phyloP scores from a whole-genome alignment of 441 rosid species.

The Populus trichocarpa region DNA sequence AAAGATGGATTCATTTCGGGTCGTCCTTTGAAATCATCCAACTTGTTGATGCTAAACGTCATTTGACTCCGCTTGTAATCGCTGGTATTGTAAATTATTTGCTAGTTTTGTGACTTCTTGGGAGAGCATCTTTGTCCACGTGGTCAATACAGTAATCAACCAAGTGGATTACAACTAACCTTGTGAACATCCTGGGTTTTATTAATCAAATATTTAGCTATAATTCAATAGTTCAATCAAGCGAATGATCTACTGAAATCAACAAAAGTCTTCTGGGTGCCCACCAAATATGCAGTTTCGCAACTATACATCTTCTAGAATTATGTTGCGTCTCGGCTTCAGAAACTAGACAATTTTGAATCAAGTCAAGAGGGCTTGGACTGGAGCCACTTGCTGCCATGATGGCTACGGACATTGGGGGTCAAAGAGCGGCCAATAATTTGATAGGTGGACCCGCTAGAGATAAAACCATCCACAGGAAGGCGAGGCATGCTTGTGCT shows the following conservation, averaged over 20 bases:
- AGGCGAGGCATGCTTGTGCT: no score
- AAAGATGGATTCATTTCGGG: not conserved
- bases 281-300: not conserved
- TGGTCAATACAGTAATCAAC: not conserved
- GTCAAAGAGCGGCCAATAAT: not conserved
- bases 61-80: slow-evolving; percentile 12
- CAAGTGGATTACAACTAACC: slow-evolving; percentile 31
- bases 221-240: not conserved
- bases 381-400: slow-evolving; percentile 2
- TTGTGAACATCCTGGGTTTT: not conserved
- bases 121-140: not conserved
- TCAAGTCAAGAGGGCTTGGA: slow-evolving; percentile 1
- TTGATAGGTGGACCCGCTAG: not conserved
- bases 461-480: no score
- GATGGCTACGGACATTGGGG: not conserved
- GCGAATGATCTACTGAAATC: slow-evolving; percentile 6
- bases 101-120: not conserved
- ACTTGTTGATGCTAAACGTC: not conserved
- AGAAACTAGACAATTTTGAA: not conserved
- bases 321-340: slow-evolving; percentile 1
- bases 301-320: not conserved
- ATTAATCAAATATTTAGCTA: not conserved
- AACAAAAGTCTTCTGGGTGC: slow-evolving; percentile 1
- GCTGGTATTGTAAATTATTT: not conserved
- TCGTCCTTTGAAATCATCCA: not conserved